A percentile compares a stretch with the other conserved stretches of the same genome.
phyloP scores from a whole-genome alignment of 2,329 filamentous ascomycete species.

The Exophiala sp. region DNA sequence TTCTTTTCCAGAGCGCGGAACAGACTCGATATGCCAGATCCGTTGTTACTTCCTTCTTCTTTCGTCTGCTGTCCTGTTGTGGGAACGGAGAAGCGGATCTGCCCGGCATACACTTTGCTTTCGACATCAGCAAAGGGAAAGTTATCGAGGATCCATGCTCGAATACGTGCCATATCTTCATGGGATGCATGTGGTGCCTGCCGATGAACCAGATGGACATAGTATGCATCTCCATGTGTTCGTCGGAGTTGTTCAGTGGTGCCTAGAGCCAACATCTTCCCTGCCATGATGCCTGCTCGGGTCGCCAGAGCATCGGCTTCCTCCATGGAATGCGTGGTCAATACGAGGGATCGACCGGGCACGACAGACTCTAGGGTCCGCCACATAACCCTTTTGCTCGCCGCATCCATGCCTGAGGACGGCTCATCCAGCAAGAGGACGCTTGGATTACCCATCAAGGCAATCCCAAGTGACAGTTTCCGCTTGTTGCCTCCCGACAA shows the following conservation, averaged over 20 bases:
- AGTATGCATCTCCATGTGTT: constrained; percentile 70
- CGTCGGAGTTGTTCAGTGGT: constrained; percentile 65
- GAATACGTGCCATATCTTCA: constrained; percentile 61
- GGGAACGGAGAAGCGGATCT: constrained; percentile 76
- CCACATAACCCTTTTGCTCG: constrained; percentile 91
- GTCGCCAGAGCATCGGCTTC: constrained; percentile 84
- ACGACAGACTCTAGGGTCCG: constrained; percentile 68
- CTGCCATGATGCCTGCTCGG: constrained; percentile 78
- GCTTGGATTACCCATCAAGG: constrained; percentile 83
- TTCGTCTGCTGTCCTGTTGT: constrained; percentile 25
- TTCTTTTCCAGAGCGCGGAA: constrained; percentile 68
- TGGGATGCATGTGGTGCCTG: constrained; percentile 66
- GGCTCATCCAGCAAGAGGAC: constrained; percentile 88
- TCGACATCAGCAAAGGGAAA: constrained; percentile 65
- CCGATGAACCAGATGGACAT: constrained; percentile 73
- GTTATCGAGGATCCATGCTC: constrained; percentile 56
- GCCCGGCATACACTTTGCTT: constrained; percentile 72
- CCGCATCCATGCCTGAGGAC: constrained; percentile 80
- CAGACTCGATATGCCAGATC: constrained; percentile 53
- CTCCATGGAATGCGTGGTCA: constrained; percentile 94
- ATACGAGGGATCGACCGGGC: constrained; percentile 70
- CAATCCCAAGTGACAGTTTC: constrained; percentile 84
- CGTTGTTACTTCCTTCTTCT: constrained; percentile 9
- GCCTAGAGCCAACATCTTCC: constrained; percentile 77
- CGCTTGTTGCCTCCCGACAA: constrained; percentile 88